phyloP scores from a whole-genome alignment of 768 basidiomycete species.

The Rhodotorula paludigena region DNA sequence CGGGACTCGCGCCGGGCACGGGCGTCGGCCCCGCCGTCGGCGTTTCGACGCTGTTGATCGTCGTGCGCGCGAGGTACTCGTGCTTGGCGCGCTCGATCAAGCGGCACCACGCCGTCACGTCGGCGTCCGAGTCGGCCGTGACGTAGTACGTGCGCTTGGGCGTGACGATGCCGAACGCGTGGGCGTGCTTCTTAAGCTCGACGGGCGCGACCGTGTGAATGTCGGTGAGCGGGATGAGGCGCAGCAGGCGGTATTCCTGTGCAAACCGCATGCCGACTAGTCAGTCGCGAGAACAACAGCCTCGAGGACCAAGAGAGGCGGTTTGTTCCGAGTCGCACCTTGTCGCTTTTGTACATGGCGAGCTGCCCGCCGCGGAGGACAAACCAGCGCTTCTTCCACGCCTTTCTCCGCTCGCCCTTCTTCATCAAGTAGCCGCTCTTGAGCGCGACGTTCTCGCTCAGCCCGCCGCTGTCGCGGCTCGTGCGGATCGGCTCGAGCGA shows the following conservation, averaged over 20 bases:
- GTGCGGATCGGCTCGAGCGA: constrained; percentile 50
- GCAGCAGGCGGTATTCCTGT: constrained; percentile 80
- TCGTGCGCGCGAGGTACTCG: constrained; percentile 19
- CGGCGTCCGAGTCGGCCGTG: constrained; percentile 66
- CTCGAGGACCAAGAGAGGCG: not conserved
- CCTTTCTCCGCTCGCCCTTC: constrained; percentile 96
- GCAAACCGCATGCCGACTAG: not conserved
- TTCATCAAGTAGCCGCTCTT: constrained; percentile 94
- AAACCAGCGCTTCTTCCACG: constrained; percentile 99
- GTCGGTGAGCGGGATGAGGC: constrained; percentile 76
- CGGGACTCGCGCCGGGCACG: constrained; percentile 1
- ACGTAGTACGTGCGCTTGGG: constrained; percentile 85
- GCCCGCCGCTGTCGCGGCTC: constrained; percentile 40
- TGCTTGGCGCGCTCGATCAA: constrained; percentile 19
- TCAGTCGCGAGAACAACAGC: not conserved
- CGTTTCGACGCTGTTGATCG: constrained; percentile 15
- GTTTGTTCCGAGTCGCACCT: constrained; percentile 46
- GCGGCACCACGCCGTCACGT: constrained; percentile 62
- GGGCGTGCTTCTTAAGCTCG: constrained; percentile 76
- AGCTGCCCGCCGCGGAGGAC: constrained; percentile 86
- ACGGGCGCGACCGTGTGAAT: constrained; percentile 86
- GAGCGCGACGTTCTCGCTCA: constrained; percentile 55
- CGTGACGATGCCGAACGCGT: constrained; percentile 88
- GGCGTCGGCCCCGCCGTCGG: not conserved
- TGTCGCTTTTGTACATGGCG: constrained; percentile 92